Base-by-base conservation (phyloP, 2,329 filamentous ascomycete genomes). In the Aspergillus fischeri region DNA sequence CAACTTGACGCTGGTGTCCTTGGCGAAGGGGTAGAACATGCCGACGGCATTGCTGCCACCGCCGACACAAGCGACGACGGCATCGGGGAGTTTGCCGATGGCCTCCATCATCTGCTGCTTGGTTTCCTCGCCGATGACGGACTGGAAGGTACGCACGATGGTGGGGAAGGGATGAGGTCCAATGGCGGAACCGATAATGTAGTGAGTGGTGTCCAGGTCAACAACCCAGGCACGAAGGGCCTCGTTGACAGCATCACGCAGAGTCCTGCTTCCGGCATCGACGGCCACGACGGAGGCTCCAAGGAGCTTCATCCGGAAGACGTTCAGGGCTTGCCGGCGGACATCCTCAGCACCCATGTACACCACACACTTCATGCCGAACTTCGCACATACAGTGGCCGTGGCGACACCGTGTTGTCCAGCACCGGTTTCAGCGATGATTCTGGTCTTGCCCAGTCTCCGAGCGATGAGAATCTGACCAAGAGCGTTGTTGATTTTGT, bases 301-400 rank as follows among this genome's bases (percentile, higher is more conserved):
- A 5, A 99, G 87, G 10, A 99, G 84, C 75, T 95, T 94, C 85
- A 99, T 99, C 48, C 94, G 89, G 85, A 99, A 99, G 42, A 99
- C 94, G 75, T 99, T 99, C 57, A 99, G 83, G 1, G 94, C 93
- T 75, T 99, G 94, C 66, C 94, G 87, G 57, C 94, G 89, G 53
- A 97, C 94, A 70, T 99, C 94, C 78, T 99, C 94, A 49, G 92
- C 92, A 67, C 94, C 94, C 94, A 99, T 99, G 78, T 92, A 99
- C 55, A 99, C 90, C 29, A 92, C 96, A 73, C 94, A 99, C 74
- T 93, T 89, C 92, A 99, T 93, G 70, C 91, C 92, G 69, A 99
- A 97, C 78, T 97, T 96, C 71, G 94, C 94, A 69, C 94, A 97
- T 25, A 97, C 92, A 0, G 94, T 99, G 1, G 94, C 94, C 29